phyloP scores from a whole-genome alignment of 2,329 filamentous ascomycete species.

The Annulohypoxylon truncatum region DNA sequence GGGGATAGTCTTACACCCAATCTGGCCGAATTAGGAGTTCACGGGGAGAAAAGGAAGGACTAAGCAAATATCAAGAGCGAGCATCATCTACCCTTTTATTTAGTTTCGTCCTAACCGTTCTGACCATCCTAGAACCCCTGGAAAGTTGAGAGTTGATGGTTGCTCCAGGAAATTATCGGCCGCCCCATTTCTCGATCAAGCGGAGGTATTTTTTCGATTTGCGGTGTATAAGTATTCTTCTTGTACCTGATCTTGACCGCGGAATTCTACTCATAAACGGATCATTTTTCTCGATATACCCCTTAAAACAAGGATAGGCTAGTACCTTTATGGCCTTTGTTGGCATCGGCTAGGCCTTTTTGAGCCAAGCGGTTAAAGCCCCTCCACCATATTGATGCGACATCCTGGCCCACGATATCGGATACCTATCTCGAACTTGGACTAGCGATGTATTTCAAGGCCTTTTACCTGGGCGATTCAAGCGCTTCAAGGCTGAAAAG shows the following conservation, averaged over 20 bases:
- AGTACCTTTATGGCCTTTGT: constrained; percentile 32
- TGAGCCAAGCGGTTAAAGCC: constrained; percentile 30
- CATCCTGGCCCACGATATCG: constrained; percentile 31
- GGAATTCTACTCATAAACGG: constrained; percentile 14
- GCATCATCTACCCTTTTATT: constrained; percentile 36
- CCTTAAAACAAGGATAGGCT: constrained; percentile 20
- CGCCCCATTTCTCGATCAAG: constrained; percentile 33
- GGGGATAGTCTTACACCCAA: constrained; percentile 15
- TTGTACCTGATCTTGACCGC: constrained; percentile 26
- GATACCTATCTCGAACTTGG: neutral
- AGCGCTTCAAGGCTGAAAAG: constrained; percentile 20
- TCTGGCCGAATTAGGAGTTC: constrained; percentile 14
- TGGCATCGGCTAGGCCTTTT: constrained; percentile 31
- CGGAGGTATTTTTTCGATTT: constrained; percentile 36
- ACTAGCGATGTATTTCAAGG: neutral
- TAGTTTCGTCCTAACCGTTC: constrained; percentile 17
- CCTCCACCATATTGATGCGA: constrained; percentile 8
- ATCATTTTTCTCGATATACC: constrained; percentile 16
- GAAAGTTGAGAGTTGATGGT: constrained; percentile 9
- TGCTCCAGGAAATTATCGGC: constrained; percentile 38
- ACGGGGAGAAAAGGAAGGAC: constrained; percentile 15
- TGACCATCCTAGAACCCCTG: constrained; percentile 13
- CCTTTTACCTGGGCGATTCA: neutral
- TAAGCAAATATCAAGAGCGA: constrained; percentile 16
- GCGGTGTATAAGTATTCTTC: constrained; percentile 34